Conservation (phyloP, 768 basidiomycete species). For the Astraeus odoratus region DNA sequence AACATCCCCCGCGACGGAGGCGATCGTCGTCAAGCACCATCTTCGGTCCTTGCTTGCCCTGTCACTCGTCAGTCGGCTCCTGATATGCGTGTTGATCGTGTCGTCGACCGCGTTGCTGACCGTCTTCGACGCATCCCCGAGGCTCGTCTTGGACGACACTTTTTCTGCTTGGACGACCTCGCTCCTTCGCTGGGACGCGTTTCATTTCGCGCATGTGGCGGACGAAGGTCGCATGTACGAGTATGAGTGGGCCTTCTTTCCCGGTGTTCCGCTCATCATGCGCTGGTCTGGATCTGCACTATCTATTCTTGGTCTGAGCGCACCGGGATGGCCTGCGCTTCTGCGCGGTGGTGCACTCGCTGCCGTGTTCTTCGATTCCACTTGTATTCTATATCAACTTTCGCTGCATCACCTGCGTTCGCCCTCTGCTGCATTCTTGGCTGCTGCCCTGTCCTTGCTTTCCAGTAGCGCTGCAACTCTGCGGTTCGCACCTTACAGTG, state of each 20-base stretch:
- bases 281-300: conserved; percentile 26
- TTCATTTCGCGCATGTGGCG: conserved; percentile 76
- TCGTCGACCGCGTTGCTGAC: conserved; percentile 15
- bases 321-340: conserved; percentile 15
- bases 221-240: conserved; percentile 55
- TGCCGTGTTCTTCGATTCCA: conserved; percentile 34
- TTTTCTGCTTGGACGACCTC: conserved; percentile 18
- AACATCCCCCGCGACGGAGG: not conserved
- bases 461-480: conserved; percentile 75
- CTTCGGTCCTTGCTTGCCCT: conserved; percentile 17
- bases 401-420: conserved; percentile 51
- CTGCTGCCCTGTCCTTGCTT: conserved; percentile 64
- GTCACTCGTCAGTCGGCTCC: conserved; percentile 17
- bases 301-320: conserved; percentile 5
- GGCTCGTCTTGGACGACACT: conserved; percentile 10
- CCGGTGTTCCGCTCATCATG: conserved; percentile 56
- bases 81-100: conserved; percentile 13
- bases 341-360: conserved; percentile 34
- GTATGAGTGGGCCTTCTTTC: conserved; percentile 84
- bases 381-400: conserved; percentile 48
- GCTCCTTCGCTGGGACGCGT: conserved; percentile 78
- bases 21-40: conserved; percentile 6
- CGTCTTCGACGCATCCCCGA: conserved; percentile 23
- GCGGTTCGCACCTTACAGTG: conserved; percentile 67
- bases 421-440: conserved; percentile 51